Evolutionary conservation across 176 grass and related monocot genomes (phyloP), one percentile per base, ranked within the genome.

Genomic region (Pontederia paniculata): DNA sequence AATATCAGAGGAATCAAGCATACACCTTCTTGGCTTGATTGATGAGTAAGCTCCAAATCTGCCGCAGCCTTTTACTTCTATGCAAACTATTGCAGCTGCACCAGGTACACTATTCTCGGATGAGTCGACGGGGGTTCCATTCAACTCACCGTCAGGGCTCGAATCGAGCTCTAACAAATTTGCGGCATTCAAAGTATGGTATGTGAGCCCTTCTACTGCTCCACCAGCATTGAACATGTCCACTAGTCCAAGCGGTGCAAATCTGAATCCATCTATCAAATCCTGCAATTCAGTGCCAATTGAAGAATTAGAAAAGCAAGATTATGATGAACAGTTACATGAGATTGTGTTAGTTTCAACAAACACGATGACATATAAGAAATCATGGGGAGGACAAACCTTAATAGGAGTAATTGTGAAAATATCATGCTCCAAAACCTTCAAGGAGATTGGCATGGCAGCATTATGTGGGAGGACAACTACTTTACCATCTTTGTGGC

Each of bases 211-310:
- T 71, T 87, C 86, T 41, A 97, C 74, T 0, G 91, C 85, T 15
- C 55, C 91, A 0, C 91, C 91, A 8, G 78, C 63, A 50, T 97
- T 97, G 81, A 83, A 97, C 91, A 97, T 97, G 71, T 90, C 82
- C 1, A 90, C 9, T 10, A 97, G 55, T 0, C 91, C 91, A 0
- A 97, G 54, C 12, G 86, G 91, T 9, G 86, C 74, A 20, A 87
- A 97, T 71, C 76, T 76, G 48, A 73, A 72, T 8, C 91, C 86
- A 1, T 79, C 65, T 10, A 68, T 68, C 65, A 90, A 63, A 50
- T 90, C 80, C 84, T 89, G 84, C 49, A 61, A 15, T 50, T 8
- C 10, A 21, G 3, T 47, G 23, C 12, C 22, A 23, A 58, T 31
- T 14, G 0, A 37, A 37, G 28, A 37, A 37, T 37, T 37, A 37